Base-by-base conservation (phyloP, 1,284 basidiomycete species). In the Cryptococcus wingfieldii region DNA sequence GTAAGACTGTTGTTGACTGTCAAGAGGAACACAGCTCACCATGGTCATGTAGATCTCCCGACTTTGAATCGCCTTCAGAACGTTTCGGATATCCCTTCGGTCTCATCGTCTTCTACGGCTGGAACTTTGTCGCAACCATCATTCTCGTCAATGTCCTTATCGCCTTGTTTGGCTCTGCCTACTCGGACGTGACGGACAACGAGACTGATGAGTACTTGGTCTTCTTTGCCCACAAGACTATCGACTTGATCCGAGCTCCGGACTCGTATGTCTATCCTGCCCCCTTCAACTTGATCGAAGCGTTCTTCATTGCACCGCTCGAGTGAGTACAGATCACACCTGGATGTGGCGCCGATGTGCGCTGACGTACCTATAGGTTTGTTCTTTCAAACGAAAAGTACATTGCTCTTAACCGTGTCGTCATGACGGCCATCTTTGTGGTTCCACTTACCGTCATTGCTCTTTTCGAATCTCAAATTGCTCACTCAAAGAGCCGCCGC, bases 71-170 rank as follows among this genome's bases (percentile, higher is more conserved):
- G 69, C 88, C 85, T 57, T 64, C 60, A 3, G 67, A 74, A 31
- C 60, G 80, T 37, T 71, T 76, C 52, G 84, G 84, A 80, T 68
- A 58, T 56, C 66, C 75, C 68, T 83, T 86, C 49, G 87, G 89
- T 23, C 79, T 93, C 54, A 78, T 83, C 9, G 79, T 97, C 25
- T 96, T 84, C 76, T 95, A 96, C 73, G 87, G 86, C 55, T 94
- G 92, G 91, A 92, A 88, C 75, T 83, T 91, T 47, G 81, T 86
- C 43, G 88, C 90, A 1, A 86, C 85, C n/a, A 82, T 97, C 55
- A 85, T 97, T 61, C 82, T 97, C 53, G 83, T 96, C 74, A 97
- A 96, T 75, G 86, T 98, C 69, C 82, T 98, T 65, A 92, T 98
- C 65, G 97, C 95, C 12, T 78, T 98, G 66, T 98, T 94, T 71